A percentile compares a stretch with the other conserved stretches of the same genome.
Evolutionary conservation across 2,329 filamentous ascomycete species (phyloP).

Genomic region (Phaeosphaeria sp.): DNA sequence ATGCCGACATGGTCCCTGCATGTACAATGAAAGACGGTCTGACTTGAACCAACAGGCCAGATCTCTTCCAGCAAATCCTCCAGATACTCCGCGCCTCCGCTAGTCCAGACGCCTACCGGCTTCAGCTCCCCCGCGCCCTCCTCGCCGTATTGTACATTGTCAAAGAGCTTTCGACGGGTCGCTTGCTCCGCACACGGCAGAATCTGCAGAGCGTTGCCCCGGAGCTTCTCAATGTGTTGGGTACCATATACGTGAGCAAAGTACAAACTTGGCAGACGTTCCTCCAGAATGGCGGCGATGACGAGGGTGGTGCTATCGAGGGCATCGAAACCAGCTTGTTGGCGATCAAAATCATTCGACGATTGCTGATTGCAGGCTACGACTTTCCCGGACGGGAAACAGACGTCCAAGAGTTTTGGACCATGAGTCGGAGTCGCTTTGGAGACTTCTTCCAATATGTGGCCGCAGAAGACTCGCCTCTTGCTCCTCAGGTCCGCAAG

Average conservation of each 20-base stretch:
- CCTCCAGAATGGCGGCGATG: constrained; percentile 63
- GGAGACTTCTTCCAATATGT: constrained; percentile 74
- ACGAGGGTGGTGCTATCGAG: constrained; percentile 65
- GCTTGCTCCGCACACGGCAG: constrained; percentile 75
- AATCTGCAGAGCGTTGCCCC: constrained; percentile 80
- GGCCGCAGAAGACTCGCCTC: constrained; percentile 61
- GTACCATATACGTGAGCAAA: constrained; percentile 77
- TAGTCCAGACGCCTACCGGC: constrained; percentile 61
- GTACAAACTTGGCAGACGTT: constrained; percentile 72
- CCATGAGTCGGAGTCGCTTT: constrained; percentile 74
- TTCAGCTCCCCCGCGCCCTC: constrained; percentile 74
- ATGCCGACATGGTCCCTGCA: not conserved
- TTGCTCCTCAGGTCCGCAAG: constrained; percentile 60
- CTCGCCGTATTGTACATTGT: constrained; percentile 82
- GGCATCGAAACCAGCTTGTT: constrained; percentile 79
- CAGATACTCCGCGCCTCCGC: constrained; percentile 66
- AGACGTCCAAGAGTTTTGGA: constrained; percentile 82
- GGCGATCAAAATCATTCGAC: constrained; percentile 78
- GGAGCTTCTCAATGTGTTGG: constrained; percentile 81
- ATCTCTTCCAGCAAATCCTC: constrained; percentile 49
- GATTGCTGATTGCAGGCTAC: constrained; percentile 81
- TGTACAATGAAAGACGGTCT: not conserved
- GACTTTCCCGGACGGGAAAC: constrained; percentile 81
- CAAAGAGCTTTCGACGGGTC: constrained; percentile 86
- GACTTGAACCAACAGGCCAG: constrained; percentile 39